Base-by-base conservation (phyloP, 164 flowering plant genomes). In the Vitis cinerea region DNA sequence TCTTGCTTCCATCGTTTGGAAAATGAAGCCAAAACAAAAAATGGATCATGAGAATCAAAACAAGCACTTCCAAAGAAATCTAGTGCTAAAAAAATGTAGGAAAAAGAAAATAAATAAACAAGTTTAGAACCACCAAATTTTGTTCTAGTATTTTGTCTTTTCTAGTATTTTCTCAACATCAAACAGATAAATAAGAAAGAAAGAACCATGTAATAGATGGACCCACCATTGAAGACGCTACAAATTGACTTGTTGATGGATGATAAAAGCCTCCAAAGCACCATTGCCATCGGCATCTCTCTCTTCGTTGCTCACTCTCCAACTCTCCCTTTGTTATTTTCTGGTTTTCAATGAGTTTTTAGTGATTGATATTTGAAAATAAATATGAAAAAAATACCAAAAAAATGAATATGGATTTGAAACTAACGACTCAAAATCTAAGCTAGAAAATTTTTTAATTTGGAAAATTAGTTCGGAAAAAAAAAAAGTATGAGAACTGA, bases 251-350 rank as follows among this genome's bases (percentile, higher is more conserved):
- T 95, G 74, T 82, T 77, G 17, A 79, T 67, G 23, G 97, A 86
- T 59, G 96, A 90, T 9, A 90, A 88, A 60, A 93, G 90, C 76
- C 89, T 80, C 61, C 98, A 91, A 69, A 91, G 85, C 72, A 96
- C 99, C 93, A 86, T 79, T 66, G 96, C 93, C 96, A 91, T 90
- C 67, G 99, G 98, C 98, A 95, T 92, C 55, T 72, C 70, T 63
- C 61, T 52, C 49, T 68, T 70, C 50, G 62, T 74, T 61, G 54
- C 60, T 61, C 61, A 31, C 44, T 31, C 44, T 31, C 44, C 44
- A 31, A 31, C 44, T 31, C 44, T 31, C 44, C 44, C 44, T 31
- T 31, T 31, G 0, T 31, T 31, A 6, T 67, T 9, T n/a, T 61
- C 69, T 68, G 51, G 66, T 68, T 49, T 59, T 71, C 23, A 19